These are phyloP conservation scores for Neurospora sp. DNA, from an alignment of 495 filamentous ascomycete species.

Conservation along the genomic window DNA sequence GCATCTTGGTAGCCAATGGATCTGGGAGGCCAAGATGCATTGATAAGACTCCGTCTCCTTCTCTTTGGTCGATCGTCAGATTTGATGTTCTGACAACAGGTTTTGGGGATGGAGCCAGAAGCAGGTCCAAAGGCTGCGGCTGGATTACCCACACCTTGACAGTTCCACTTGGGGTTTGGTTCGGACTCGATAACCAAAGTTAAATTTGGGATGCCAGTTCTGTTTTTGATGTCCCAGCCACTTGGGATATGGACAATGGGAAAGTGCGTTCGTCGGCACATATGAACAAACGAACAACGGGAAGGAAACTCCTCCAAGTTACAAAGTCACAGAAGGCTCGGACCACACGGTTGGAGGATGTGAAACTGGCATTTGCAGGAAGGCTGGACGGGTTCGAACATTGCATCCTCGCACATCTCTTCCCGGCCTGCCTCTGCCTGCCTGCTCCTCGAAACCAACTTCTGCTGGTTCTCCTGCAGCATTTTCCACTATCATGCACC, in stretches of 20 bases:
- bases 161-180: neutral
- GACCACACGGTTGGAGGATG: neutral
- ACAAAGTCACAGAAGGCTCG: neutral
- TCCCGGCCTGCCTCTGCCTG: neutral
- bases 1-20: neutral
- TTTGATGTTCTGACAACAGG: neutral
- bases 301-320: neutral
- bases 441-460: neutral
- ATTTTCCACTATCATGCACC: neutral
- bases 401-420: neutral
- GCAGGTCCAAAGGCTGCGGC: neutral
- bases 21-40: neutral
- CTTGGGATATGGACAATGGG: neutral
- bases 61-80: neutral
- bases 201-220: neutral
- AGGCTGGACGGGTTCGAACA: neutral
- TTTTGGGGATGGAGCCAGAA: neutral
- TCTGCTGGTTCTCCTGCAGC: neutral
- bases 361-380: neutral
- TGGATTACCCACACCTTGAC: neutral
- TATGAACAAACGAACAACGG: neutral
- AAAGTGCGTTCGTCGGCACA: neutral
- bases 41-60: neutral
- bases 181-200: neutral
- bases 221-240: neutral